These are phyloP conservation scores for Marasmius sp. DNA, from an alignment of 1,284 basidiomycete genomes.

Conservation along the genomic window DNA sequence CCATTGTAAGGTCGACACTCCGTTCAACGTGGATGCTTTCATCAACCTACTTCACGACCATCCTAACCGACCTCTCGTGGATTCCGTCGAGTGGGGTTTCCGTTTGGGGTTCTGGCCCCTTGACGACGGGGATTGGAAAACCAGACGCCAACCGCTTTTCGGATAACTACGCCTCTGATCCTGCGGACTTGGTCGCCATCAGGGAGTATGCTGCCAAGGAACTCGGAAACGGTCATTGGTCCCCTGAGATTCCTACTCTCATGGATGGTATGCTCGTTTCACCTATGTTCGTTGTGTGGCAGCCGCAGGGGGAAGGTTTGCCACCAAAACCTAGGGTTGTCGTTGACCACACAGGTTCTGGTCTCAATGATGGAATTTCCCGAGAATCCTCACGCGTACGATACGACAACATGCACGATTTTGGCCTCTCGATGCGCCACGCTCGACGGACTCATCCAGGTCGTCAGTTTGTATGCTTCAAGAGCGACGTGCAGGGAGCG, in stretches of 20 bases:
- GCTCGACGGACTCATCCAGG: constrained; percentile 11
- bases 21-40: constrained; percentile 16
- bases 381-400: constrained; percentile 20
- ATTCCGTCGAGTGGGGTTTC: constrained; percentile 21
- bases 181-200: constrained; percentile 18
- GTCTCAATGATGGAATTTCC: constrained; percentile 23
- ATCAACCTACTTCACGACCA: constrained; percentile 16
- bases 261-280: constrained; percentile 23
- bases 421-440: constrained; percentile 23
- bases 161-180: constrained; percentile 17
- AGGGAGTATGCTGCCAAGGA: constrained; percentile 22
- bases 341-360: constrained; percentile 23
- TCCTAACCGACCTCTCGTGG: constrained; percentile 25
- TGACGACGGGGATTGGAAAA: constrained; percentile 12
- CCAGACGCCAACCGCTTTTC: constrained; percentile 3
- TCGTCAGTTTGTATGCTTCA: constrained; percentile 19
- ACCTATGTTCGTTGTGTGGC: constrained; percentile 27
- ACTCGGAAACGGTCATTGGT: constrained; percentile 18
- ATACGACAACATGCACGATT: constrained; percentile 30
- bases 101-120: constrained; percentile 27
- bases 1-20: constrained; percentile 9
- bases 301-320: not conserved
- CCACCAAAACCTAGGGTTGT: constrained; percentile 19
- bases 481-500: constrained; percentile 27
- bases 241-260: constrained; percentile 13